Base-by-base conservation (phyloP, 148 eudicot genomes). In the Euryodendron excelsum region DNA sequence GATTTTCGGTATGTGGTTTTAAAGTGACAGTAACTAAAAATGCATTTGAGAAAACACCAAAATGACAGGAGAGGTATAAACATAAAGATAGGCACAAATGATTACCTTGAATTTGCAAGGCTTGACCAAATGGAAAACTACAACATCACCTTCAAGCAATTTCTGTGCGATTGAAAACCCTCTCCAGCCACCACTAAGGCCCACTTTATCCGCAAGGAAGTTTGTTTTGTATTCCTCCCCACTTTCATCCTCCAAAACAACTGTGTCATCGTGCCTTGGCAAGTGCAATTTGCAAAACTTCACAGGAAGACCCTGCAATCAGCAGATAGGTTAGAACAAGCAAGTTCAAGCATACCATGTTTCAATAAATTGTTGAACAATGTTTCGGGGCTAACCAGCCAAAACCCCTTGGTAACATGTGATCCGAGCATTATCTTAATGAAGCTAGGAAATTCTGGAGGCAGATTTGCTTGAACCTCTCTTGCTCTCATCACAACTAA, bases 121-220 rank as follows among this genome's bases (percentile, higher is more conserved):
- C 64, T 14, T 14, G 59, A 79, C 28, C 62, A 82, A 72, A 27
- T 79, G 85, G 55, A 82, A 82, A 53, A 82, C 72, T 17, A 69
- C 27, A 48, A 50, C 85, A 62, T 82, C 85, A 27, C 81, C 81
- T 56, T 82, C 82, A 36, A 61, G 59, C 79, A 79, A 69, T 13
- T 82, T 74, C 27, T 79, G 76, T 1, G 10, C 65, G 21, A 60
- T 14, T 6, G 85, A 33, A 65, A 78, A 79, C 31, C 69, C 56
- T 74, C 67, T 79, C 85, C 85, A 82, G 28, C 82, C 85, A 36
- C 66, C 82, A 74, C 85, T 78, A 31, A 74, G 76, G 53, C 68
- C 80, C 13, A 1, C 8, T 67, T 34, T 82, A 1, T 28, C 56
- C 0, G 27, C 65, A 60, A 75, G 56, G 71, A 39, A 79, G 1